Evolutionary conservation across 192 early-diverging fungal genomes (phyloP).

Genomic region (Coemansia sp.): DNA sequence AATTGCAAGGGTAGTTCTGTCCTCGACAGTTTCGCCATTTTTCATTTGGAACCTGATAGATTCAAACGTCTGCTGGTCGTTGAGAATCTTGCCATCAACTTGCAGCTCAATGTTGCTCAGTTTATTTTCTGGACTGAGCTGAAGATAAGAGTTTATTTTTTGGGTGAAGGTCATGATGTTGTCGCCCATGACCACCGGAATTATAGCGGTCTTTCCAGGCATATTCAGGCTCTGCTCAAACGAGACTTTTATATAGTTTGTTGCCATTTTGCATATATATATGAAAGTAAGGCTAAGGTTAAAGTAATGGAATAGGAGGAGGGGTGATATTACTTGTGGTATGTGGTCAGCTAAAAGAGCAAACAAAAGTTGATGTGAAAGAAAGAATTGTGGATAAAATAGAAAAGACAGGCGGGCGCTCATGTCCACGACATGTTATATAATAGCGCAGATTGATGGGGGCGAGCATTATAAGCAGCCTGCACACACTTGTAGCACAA

Average conservation of each 20-base stretch:
- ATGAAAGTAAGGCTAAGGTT: too few relatives aligned
- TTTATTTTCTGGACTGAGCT: neutral
- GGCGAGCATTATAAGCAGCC: too few relatives aligned
- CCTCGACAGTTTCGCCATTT: neutral
- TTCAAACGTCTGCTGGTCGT: neutral
- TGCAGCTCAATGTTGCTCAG: neutral
- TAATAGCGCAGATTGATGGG: neutral
- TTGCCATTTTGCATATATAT: neutral
- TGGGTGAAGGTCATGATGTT: neutral
- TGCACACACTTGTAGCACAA: neutral
- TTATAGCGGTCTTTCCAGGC: neutral
- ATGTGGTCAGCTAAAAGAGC: neutral
- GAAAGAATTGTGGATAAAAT: neutral
- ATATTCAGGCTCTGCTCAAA: neutral
- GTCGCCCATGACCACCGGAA: neutral
- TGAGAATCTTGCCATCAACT: neutral
- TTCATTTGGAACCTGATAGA: neutral
- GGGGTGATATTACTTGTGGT: neutral
- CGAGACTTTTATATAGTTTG: neutral
- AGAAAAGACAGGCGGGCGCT: neutral
- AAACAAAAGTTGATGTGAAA: neutral
- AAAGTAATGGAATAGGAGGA: neutral
- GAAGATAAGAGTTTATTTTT: neutral
- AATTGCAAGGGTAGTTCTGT: neutral
- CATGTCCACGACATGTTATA: neutral